These are phyloP conservation scores for Sistotremastrum suecicum DNA, from an alignment of 768 basidiomycete genomes.

Conservation along the genomic window DNA sequence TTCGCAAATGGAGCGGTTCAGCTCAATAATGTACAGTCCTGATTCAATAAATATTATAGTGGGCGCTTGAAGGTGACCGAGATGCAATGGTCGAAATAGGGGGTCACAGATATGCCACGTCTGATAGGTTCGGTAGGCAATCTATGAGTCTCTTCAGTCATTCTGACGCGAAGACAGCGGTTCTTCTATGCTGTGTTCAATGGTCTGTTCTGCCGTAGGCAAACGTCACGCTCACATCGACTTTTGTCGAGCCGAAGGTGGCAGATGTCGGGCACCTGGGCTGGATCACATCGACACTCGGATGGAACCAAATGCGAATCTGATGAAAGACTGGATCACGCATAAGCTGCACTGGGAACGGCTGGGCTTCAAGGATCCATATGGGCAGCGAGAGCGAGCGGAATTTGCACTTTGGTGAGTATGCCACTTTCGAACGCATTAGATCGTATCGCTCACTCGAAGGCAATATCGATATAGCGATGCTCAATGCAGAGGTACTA, in stretches of 20 bases:
- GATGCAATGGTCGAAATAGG: constrained; percentile 38
- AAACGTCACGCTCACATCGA: constrained; percentile 39
- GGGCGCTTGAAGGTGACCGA: constrained; percentile 36
- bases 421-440: too few species aligned
- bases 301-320: constrained; percentile 31
- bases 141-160: too few species aligned
- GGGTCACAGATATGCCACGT: constrained; percentile 36
- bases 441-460: too few species aligned
- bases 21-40: too few species aligned
- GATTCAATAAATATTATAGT: constrained; percentile 9
- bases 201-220: constrained; percentile 40
- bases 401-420: too few species aligned
- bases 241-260: constrained; percentile 32
- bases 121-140: too few species aligned
- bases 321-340: constrained; percentile 38
- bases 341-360: constrained; percentile 44
- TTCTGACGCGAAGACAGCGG: constrained; percentile 29
- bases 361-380: constrained; percentile 19
- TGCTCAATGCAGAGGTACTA: constrained; percentile 33
- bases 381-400: too few species aligned
- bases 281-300: constrained; percentile 29
- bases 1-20: too few species aligned
- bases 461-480: constrained; percentile 20
- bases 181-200: constrained; percentile 49
- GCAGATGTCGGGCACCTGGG: constrained; percentile 27